A percentile compares a stretch with the other conserved stretches of the same genome.
These are phyloP conservation scores for Bassia scoparia DNA, from an alignment of 148 eudicot species.

Conservation along the genomic window DNA sequence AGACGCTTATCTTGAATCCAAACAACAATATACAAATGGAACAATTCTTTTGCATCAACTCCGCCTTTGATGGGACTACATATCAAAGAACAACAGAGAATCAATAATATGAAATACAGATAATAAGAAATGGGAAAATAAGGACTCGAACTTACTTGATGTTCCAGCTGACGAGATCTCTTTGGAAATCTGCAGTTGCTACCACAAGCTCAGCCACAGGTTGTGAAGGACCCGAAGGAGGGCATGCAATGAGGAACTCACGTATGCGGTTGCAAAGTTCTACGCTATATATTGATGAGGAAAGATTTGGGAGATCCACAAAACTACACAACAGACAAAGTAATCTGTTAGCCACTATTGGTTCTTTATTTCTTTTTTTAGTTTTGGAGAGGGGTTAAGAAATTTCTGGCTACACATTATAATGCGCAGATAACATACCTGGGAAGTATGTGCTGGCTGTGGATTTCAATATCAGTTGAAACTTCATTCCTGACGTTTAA, in stretches of 20 bases:
- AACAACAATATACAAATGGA: slow-evolving; percentile 78
- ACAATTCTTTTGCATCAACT: slow-evolving; percentile 88
- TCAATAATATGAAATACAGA: background rate
- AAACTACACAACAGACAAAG: slow-evolving; percentile 48
- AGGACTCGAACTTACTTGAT: slow-evolving; percentile 43
- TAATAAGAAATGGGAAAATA: background rate
- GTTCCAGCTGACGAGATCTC: slow-evolving; percentile 77
- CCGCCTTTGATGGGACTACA: slow-evolving; percentile 85
- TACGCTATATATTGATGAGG: slow-evolving; percentile 77
- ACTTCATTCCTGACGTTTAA: slow-evolving; percentile 77
- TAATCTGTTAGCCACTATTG: background rate
- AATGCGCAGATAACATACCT: slow-evolving; percentile 41
- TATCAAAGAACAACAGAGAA: slow-evolving; percentile 17
- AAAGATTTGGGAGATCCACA: slow-evolving; percentile 84
- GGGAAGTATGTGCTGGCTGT: slow-evolving; percentile 84
- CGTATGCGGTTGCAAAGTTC: slow-evolving; percentile 74
- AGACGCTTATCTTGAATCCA: slow-evolving; percentile 95
- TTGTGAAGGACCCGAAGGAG: slow-evolving; percentile 77
- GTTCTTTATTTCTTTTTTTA: too few relatives aligned
- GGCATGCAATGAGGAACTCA: slow-evolving; percentile 79
- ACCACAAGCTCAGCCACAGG: slow-evolving; percentile 82
- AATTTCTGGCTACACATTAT: background rate
- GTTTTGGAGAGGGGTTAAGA: background rate
- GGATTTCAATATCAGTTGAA: slow-evolving; percentile 80
- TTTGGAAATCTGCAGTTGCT: slow-evolving; percentile 89